These are phyloP conservation scores for Cephalotrichum gorgonifer DNA, from an alignment of 2,329 filamentous ascomycete genomes.

Conservation along the genomic window DNA sequence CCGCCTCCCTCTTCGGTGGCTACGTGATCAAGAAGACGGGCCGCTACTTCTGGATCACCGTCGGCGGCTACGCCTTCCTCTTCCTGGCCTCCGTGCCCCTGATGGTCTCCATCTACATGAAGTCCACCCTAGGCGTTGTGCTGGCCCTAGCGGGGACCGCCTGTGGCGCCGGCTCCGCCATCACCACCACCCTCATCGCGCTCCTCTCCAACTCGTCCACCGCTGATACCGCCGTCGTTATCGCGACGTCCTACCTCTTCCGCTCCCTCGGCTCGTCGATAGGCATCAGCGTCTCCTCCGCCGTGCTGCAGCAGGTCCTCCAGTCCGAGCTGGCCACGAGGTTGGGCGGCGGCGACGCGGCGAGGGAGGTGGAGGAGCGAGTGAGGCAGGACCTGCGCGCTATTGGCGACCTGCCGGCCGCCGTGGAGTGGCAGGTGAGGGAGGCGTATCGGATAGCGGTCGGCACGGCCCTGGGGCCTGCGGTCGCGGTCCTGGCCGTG, in stretches of 20 bases:
- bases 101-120: conserved; percentile 37
- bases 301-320: conserved; percentile 60
- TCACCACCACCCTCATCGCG: conserved; percentile 62
- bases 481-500: conserved; percentile 21
- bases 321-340: conserved; percentile 41
- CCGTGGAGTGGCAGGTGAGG: conserved; percentile 47
- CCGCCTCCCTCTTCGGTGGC: conserved; percentile 54
- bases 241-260: conserved; percentile 74
- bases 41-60: conserved; percentile 59
- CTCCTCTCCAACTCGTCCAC: conserved; percentile 59
- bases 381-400: conserved; percentile 63
- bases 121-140: conserved; percentile 41
- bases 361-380: conserved; percentile 54
- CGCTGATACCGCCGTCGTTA: conserved; percentile 63
- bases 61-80: conserved; percentile 42
- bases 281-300: conserved; percentile 61
- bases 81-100: conserved; percentile 44
- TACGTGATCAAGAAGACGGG: conserved; percentile 60
- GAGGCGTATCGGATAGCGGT: conserved; percentile 50
- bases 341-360: conserved; percentile 46
- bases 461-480: conserved; percentile 28
- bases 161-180: conserved; percentile 34
- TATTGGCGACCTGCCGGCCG: conserved; percentile 53
- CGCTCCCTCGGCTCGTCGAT: conserved; percentile 68
- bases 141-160: conserved; percentile 43